Evolutionary conservation across 305 asterid genomes (phyloP).

Genomic region (Euphrasia arctica): DNA sequence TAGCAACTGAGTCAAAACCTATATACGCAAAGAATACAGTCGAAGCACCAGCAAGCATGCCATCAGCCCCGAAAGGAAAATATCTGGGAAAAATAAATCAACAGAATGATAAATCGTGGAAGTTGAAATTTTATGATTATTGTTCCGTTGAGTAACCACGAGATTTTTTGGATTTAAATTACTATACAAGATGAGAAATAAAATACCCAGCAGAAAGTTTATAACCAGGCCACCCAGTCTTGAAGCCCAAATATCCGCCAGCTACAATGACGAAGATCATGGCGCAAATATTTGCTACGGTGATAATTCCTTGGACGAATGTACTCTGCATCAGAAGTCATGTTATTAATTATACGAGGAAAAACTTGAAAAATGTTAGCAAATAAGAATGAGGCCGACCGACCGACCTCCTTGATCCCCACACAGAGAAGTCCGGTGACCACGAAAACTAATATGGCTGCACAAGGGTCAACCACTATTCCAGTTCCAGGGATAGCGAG

Average conservation of each 20-base stretch:
- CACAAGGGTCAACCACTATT: slow-evolving; percentile 82
- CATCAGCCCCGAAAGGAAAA: slow-evolving; percentile 86
- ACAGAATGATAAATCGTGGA: not conserved
- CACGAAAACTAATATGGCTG: slow-evolving; percentile 66
- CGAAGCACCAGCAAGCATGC: slow-evolving; percentile 97
- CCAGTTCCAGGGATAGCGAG: slow-evolving; percentile 74
- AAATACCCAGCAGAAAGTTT: slow-evolving; percentile 73
- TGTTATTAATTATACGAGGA: not conserved
- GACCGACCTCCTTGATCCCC: slow-evolving; percentile 65
- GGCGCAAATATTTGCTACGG: slow-evolving; percentile 77
- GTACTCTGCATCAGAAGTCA: slow-evolving; percentile 65
- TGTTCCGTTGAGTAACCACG: too few species aligned
- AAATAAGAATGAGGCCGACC: slow-evolving; percentile 43
- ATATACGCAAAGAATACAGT: slow-evolving; percentile 89
- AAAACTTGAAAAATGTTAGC: slow-evolving; percentile 1
- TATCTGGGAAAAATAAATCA: slow-evolving; percentile 38
- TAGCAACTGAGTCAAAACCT: slow-evolving; percentile 94
- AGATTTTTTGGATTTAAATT: not conserved
- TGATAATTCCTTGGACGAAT: slow-evolving; percentile 80
- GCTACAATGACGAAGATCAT: slow-evolving; percentile 82
- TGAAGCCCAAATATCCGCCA: slow-evolving; percentile 94
- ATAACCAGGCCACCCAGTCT: slow-evolving; percentile 96
- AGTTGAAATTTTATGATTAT: not conserved
- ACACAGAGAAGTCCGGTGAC: slow-evolving; percentile 79
- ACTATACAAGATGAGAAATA: slow-evolving; percentile 20